A percentile compares a stretch with the other conserved stretches of the same genome.
Evolutionary conservation across 2,329 filamentous ascomycete genomes (phyloP).

Genomic region (Alternaria triticina): DNA sequence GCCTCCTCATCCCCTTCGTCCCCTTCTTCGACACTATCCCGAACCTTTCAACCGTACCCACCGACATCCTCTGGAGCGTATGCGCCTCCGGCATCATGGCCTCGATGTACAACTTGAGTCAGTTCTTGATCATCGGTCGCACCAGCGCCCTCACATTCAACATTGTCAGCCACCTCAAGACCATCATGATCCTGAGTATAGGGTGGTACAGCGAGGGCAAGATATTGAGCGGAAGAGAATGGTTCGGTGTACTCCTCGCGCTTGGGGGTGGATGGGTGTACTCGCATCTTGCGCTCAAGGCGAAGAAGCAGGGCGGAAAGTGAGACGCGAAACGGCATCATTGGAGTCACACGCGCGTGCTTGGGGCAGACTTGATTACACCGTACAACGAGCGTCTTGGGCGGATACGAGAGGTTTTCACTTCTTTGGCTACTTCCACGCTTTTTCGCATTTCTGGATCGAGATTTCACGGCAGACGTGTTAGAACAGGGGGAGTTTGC

Average conservation of each 20-base stretch:
- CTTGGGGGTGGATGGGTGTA: constrained; percentile 55
- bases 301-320: constrained; percentile 41
- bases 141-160: constrained; percentile 51
- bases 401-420: not conserved
- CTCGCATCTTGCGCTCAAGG: constrained; percentile 50
- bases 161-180: constrained; percentile 54
- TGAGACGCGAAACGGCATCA: constrained; percentile 13
- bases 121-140: constrained; percentile 52
- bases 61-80: constrained; percentile 49
- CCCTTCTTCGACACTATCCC: constrained; percentile 54
- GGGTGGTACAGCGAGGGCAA: constrained; percentile 56
- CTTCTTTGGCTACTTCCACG: not conserved
- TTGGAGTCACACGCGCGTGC: not conserved
- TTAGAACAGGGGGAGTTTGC: not conserved
- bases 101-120: constrained; percentile 50
- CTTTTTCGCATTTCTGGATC: not conserved
- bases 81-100: constrained; percentile 53
- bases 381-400: constrained; percentile 1
- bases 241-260: constrained; percentile 53
- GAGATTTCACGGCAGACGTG: not conserved
- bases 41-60: constrained; percentile 46
- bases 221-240: constrained; percentile 48
- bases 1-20: constrained; percentile 52
- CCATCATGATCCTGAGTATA: constrained; percentile 54
- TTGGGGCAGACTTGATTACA: not conserved